phyloP scores from a whole-genome alignment of 2,329 filamentous ascomycete genomes.

The Aureobasidium sp. region DNA sequence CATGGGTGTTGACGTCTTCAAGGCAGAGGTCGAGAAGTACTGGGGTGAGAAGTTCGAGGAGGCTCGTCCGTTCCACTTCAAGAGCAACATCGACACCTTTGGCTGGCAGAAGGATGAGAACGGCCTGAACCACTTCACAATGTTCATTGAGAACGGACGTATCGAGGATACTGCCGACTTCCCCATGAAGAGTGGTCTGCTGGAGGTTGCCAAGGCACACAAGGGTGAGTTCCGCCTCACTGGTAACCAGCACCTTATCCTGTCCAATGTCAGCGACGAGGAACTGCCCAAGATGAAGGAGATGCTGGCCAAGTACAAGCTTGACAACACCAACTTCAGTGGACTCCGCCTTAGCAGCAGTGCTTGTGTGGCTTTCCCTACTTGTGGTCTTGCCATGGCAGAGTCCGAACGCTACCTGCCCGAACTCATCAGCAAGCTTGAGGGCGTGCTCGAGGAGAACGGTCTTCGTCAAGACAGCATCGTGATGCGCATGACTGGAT shows the following conservation, averaged over 20 bases:
- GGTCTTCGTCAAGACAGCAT: constrained; percentile 88
- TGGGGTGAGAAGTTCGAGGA: constrained; percentile 74
- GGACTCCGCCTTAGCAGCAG: constrained; percentile 83
- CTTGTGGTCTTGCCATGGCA: constrained; percentile 96
- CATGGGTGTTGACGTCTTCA: constrained; percentile 87
- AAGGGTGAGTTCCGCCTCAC: constrained; percentile 98
- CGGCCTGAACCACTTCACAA: constrained; percentile 92
- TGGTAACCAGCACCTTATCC: constrained; percentile 92
- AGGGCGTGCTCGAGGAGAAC: constrained; percentile 77
- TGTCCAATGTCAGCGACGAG: constrained; percentile 77
- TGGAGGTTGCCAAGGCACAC: constrained; percentile 82
- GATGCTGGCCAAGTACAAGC: constrained; percentile 88
- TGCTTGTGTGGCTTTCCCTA: constrained; percentile 96
- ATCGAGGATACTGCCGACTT: constrained; percentile 96
- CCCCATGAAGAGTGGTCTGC: constrained; percentile 93
- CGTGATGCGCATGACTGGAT: constrained; percentile 99
- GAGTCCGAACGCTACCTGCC: constrained; percentile 96
- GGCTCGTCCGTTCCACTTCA: constrained; percentile 78
- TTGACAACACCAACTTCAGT: constrained; percentile 91
- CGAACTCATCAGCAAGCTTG: constrained; percentile 83
- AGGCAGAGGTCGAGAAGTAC: constrained; percentile 79
- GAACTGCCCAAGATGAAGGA: constrained; percentile 70
- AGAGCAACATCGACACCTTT: constrained; percentile 92
- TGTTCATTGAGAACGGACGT: constrained; percentile 98
- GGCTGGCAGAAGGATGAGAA: constrained; percentile 94